These are phyloP conservation scores for Amylostereum areolatum DNA, from an alignment of 1,284 basidiomycete genomes.

Conservation along the genomic window DNA sequence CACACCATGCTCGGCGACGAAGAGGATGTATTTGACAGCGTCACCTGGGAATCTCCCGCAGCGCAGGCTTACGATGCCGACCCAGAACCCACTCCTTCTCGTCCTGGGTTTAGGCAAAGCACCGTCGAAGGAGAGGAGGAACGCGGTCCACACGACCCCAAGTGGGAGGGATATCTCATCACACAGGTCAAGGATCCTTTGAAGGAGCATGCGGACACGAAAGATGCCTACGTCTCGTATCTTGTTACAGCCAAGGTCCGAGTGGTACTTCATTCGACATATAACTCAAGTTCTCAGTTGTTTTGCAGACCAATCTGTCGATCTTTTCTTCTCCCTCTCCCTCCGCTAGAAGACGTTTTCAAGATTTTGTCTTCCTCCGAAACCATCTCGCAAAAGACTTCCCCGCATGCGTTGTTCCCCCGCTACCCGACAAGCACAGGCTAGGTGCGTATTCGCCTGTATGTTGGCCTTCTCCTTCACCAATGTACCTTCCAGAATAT, in stretches of 20 bases:
- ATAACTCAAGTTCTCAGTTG: background rate
- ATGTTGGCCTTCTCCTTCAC: conserved; percentile 1
- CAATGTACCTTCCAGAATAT: conserved; percentile 60
- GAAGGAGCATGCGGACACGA: conserved; percentile 93
- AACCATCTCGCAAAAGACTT: conserved; percentile 90
- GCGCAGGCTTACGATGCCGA: conserved; percentile 43
- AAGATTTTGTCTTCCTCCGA: conserved; percentile 94
- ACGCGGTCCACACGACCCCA: conserved; percentile 63
- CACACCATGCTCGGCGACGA: conserved; percentile 67
- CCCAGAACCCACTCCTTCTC: conserved; percentile 32
- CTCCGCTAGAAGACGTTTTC: conserved; percentile 82
- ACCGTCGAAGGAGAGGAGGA: conserved; percentile 58
- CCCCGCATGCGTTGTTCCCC: conserved; percentile 93
- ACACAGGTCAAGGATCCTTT: conserved; percentile 88
- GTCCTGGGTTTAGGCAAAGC: conserved; percentile 75
- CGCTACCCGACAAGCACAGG: conserved; percentile 94
- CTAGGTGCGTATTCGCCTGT: conserved; percentile 55
- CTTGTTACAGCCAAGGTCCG: conserved; percentile 84
- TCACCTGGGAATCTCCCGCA: conserved; percentile 77
- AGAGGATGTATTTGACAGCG: conserved; percentile 81
- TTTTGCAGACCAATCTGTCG: conserved; percentile 68
- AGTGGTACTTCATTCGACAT: conserved; percentile 5
- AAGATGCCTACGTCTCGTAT: conserved; percentile 96
- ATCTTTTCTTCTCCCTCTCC: conserved; percentile 75
- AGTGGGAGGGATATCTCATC: conserved; percentile 87